Evolutionary conservation across 2,329 filamentous ascomycete species (phyloP).

Genomic region (Botryotinia calthae): DNA sequence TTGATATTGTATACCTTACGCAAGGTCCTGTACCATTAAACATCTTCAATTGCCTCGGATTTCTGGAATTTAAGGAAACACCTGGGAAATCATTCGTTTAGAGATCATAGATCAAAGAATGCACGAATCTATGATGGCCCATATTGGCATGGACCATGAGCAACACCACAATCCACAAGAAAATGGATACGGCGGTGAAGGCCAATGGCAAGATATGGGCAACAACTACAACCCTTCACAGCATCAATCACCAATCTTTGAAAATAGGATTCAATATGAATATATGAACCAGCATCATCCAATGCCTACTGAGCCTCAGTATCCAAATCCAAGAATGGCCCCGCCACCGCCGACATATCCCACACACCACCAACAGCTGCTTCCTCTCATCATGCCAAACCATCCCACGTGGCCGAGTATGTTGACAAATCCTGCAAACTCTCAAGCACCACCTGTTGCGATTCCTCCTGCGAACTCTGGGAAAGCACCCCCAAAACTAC

Average conservation of each 20-base stretch:
- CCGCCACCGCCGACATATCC: slow-evolving; percentile 54
- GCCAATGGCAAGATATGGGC: slow-evolving; percentile 54
- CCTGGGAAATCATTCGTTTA: slow-evolving; percentile 5
- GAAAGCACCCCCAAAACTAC: slow-evolving; percentile 45
- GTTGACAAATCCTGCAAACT: slow-evolving; percentile 66
- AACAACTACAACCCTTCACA: slow-evolving; percentile 48
- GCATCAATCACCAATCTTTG: slow-evolving; percentile 66
- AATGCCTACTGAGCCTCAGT: slow-evolving; percentile 56
- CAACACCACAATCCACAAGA: slow-evolving; percentile 35
- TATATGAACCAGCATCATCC: slow-evolving; percentile 58
- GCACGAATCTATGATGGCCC: slow-evolving; percentile 41
- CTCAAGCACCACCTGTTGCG: slow-evolving; percentile 55
- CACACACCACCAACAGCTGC: slow-evolving; percentile 53
- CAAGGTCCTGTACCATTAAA: slow-evolving; percentile 36
- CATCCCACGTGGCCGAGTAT: slow-evolving; percentile 76
- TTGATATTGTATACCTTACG: slow-evolving; percentile 30
- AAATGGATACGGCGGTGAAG: slow-evolving; percentile 46
- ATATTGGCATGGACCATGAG: slow-evolving; percentile 40
- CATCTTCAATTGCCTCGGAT: slow-evolving; percentile 29
- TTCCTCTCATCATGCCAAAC: slow-evolving; percentile 69
- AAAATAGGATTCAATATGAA: slow-evolving; percentile 65
- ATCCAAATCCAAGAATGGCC: slow-evolving; percentile 48
- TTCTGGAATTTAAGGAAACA: slow-evolving; percentile 23
- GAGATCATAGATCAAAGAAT: slow-evolving; percentile 28
- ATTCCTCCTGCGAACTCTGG: slow-evolving; percentile 52